Conservation (phyloP, 495 filamentous ascomycete genomes). For the Podospora conica region DNA sequence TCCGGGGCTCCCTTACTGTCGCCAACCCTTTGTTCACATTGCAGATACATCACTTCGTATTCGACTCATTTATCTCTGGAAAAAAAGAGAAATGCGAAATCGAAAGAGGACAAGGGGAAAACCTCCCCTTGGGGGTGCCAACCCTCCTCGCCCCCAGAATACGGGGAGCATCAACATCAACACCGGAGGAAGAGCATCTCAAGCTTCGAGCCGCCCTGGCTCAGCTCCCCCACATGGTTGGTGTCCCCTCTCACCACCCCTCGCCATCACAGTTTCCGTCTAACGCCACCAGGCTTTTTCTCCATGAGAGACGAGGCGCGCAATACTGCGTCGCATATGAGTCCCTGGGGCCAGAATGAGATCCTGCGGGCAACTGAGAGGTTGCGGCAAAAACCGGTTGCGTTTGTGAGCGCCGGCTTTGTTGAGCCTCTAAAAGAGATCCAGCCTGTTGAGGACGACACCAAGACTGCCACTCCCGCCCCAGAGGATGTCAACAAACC, state of each 20-base stretch:
- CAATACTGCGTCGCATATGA: conserved; percentile 60
- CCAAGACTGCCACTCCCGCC: background rate
- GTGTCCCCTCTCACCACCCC: background rate
- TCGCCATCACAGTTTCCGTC: background rate
- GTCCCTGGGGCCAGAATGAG: conserved; percentile 32
- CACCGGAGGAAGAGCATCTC: background rate
- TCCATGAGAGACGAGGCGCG: conserved; percentile 71
- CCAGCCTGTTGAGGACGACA: background rate
- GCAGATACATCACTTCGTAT: background rate
- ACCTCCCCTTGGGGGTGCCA: background rate
- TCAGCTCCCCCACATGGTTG: conserved; percentile 13
- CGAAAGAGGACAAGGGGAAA: background rate
- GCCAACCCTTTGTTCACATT: background rate
- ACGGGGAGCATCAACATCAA: background rate
- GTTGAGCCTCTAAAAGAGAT: conserved; percentile 44
- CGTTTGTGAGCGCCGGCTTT: conserved; percentile 68
- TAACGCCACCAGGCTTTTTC: conserved; percentile 44
- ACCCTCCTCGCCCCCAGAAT: background rate
- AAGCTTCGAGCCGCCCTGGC: background rate
- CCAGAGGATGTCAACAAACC: background rate
- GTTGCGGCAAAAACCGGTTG: conserved; percentile 50
- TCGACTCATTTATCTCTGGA: background rate
- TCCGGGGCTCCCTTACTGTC: background rate
- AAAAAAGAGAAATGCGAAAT: background rate
- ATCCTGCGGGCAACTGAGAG: conserved; percentile 39